Evolutionary conservation across 192 early-diverging fungal species (phyloP), one percentile per base, ranked within the genome.

Genomic region (Backusella tuberculispora): DNA sequence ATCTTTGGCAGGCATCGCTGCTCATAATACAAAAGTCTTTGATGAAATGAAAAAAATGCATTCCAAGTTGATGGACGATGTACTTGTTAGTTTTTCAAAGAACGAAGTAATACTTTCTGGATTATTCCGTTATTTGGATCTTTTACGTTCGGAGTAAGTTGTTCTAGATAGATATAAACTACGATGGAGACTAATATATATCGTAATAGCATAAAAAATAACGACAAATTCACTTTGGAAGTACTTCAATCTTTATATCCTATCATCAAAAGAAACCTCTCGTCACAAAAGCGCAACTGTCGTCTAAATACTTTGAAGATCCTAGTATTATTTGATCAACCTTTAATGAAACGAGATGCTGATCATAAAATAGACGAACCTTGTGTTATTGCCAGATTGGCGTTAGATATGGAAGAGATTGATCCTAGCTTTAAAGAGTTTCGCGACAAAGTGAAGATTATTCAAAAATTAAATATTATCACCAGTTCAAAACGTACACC

Each of bases 361-460:
- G 74, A 66, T 42, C 81, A 69, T 41, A 77, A 68, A 9, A 63
- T 60, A 21, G 76, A 63, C 4, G 81, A 87, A 73, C 38, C 71
- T 10, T 88, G 86, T 75, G 76, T 83, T 4, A 78, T 92, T 29
- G 83, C 92, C 12, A 68, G 81, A 21, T 66, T 91, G 60, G 87
- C 85, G 63, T 69, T 90, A 6, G 78, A 84, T 0, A 86, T 94
- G 41, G 96, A 98, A 76, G 78, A 81, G 13, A 88, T 90, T 48
- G 81, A 83, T 7, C 82, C 87, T 21, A 86, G 83, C 0, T 75
- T 97, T 6, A 86, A 87, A 15, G 83, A 88, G 15, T 88, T 86
- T 78, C 93, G 96, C 74, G 95, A 98, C 34, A 95, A 94, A 72
- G 81, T 89, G 6, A 89, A 93, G 75, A 84, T 88, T 10, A 83